Evolutionary conservation across 1,139 yeast genomes (phyloP), one percentile per base, ranked within the genome.

Genomic region (Nakaseomyces glabratus): DNA sequence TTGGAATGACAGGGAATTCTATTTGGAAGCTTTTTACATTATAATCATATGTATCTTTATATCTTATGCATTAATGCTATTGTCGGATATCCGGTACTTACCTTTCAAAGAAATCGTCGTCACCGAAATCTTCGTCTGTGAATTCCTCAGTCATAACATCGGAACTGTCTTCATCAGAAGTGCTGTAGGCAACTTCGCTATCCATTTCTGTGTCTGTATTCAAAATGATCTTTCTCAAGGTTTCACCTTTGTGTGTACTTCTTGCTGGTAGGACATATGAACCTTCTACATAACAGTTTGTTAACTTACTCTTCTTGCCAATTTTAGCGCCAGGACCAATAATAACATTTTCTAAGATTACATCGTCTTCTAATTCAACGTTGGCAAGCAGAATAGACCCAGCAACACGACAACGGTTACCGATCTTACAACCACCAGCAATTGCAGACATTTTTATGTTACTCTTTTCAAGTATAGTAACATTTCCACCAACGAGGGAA

Each of bases 281-380:
- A 10, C 93, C 84, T 57, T 88, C 97, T 19, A 90, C 79, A 44
- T 84, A 78, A 65, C 95, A 86, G 47, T 80, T 79, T 9, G 75
- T 73, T 46, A 85, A 68, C 50, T 69, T 73, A 30, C 71, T 62
- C 54, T 78, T 80, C 38, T 65, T 50, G 19, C 73, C 77, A 28
- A 93, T 68, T 12, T 63, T 61, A 2, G 77, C 90, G 33, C 66
- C 65, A 32, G 67, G 65, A 16, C 98, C 98, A 40, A 93, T 64
- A 18, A 90, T 77, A 60, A 95, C 86, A 61, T 88, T 90, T 58
- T 93, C 98, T 44, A 93, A 39, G 7, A 58, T 53, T 33, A 72
- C 80, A 45, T 84, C 96, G 55, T 90, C 95, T 34, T 74, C 94
- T 28, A 93, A 64, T 1, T 60, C 62, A 20, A 77, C 93, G 34